phyloP scores from a whole-genome alignment of 176 grass and related monocot species.

The Aegilops bicornis region DNA sequence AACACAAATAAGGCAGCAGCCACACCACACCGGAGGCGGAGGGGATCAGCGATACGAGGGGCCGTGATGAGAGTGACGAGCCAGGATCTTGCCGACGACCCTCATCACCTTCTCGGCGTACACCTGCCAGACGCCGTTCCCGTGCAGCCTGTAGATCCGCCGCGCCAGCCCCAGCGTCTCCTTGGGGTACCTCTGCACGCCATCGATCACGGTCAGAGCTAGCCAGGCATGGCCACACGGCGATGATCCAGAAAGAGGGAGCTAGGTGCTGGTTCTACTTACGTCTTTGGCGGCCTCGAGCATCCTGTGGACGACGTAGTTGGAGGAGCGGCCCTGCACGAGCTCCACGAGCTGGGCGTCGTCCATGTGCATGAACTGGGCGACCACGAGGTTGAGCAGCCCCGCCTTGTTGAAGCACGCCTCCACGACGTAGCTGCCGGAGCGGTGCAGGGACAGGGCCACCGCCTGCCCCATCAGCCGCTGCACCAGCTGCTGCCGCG shows the following conservation, averaged over 20 bases:
- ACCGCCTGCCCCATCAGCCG: constrained; percentile 19
- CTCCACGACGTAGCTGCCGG: constrained; percentile 54
- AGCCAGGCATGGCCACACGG: not conserved
- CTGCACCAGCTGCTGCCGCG: not conserved
- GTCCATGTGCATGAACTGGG: not conserved
- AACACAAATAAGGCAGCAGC: not conserved
- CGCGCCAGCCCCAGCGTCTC: constrained; percentile 5
- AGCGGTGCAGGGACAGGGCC: not conserved
- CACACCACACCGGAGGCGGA: not conserved
- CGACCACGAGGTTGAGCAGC: constrained; percentile 9
- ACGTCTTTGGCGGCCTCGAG: not conserved
- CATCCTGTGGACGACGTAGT: constrained; percentile 46
- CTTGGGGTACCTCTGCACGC: not conserved
- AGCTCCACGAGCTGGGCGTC: not conserved
- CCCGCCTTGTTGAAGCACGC: not conserved
- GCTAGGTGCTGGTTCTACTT: not conserved
- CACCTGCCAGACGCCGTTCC: not conserved
- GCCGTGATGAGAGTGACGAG: not conserved
- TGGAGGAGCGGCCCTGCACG: constrained; percentile 10
- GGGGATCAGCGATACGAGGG: not conserved
- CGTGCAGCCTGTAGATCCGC: constrained; percentile 29
- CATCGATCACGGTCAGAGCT: too few species aligned
- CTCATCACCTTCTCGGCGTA: constrained; percentile 18
- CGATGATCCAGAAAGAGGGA: not conserved
- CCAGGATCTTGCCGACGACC: not conserved